A percentile compares a stretch with the other conserved stretches of the same genome.
These are phyloP conservation scores for Nyctanthes arbortristis DNA, from an alignment of 257 asterid genomes.

Conservation along the genomic window DNA sequence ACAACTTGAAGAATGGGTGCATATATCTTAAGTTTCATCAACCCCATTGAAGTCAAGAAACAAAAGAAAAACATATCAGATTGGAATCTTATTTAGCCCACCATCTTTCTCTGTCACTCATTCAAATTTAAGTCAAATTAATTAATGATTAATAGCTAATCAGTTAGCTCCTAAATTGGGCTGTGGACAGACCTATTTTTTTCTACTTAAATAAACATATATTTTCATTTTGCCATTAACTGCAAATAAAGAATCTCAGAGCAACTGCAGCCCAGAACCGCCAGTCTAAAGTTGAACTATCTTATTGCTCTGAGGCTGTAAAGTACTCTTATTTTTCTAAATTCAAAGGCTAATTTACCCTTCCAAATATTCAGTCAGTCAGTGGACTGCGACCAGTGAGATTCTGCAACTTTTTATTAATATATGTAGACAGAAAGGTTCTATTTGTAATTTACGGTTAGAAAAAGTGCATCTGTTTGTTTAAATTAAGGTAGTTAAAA, in stretches of 20 bases:
- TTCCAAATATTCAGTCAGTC: neutral
- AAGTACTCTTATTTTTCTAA: neutral
- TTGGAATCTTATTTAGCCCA: neutral
- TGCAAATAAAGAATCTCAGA: slow-evolving; percentile 1
- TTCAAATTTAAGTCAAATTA: neutral
- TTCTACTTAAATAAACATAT: neutral
- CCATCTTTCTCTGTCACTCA: neutral
- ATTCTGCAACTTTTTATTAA: neutral
- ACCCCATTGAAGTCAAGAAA: neutral
- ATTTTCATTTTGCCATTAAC: neutral
- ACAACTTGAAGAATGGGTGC: too few species aligned
- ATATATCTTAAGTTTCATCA: neutral
- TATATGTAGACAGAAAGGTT: neutral
- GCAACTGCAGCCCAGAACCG: neutral
- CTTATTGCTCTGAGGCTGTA: neutral
- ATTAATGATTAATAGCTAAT: too few species aligned
- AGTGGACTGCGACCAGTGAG: neutral
- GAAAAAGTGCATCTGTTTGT: neutral
- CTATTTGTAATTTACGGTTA: neutral
- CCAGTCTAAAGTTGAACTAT: neutral
- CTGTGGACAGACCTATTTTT: neutral
- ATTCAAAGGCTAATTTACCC: neutral
- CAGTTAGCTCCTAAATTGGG: neutral
- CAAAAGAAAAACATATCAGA: slow-evolving; percentile 3
- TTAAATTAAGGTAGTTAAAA: neutral